A percentile compares a stretch with the other conserved stretches of the same genome.
Conservation (phyloP, 2,329 filamentous ascomycete species). For the Graphilbum fragrans region DNA sequence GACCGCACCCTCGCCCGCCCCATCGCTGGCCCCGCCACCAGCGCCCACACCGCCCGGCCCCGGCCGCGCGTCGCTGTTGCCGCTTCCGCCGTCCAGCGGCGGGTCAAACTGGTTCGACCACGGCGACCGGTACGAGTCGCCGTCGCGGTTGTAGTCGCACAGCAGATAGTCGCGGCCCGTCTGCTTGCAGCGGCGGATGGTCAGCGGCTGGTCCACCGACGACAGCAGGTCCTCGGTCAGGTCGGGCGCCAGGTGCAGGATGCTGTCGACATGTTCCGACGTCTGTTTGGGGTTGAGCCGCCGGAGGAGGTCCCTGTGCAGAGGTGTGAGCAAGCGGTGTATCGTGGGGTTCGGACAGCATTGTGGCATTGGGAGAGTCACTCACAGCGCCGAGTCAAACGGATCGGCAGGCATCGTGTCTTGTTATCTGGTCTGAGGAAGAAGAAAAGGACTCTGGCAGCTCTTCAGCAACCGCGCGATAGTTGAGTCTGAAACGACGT, state of each 20-base stretch:
- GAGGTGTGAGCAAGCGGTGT: no score
- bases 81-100: slow-evolving; percentile 52
- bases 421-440: no score
- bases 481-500: no score
- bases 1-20: slow-evolving; percentile 65
- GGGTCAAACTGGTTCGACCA: slow-evolving; percentile 99
- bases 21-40: slow-evolving; percentile 42
- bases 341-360: no score
- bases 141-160: slow-evolving; percentile 99
- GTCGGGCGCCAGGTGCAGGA: slow-evolving; percentile 79
- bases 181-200: slow-evolving; percentile 73
- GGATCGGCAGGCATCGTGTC: slow-evolving; percentile 38
- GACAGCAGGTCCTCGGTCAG: slow-evolving; percentile 96
- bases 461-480: no score
- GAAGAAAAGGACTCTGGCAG: background rate
- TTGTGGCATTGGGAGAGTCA: slow-evolving; percentile 1
- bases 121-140: slow-evolving; percentile 93
- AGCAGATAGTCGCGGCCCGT: slow-evolving; percentile 91
- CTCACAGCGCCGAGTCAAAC: slow-evolving; percentile 68
- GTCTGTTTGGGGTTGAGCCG: slow-evolving; percentile 94
- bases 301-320: slow-evolving; percentile 80
- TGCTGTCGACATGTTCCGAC: slow-evolving; percentile 71
- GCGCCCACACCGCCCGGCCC: slow-evolving; percentile 35
- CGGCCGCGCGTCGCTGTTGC: slow-evolving; percentile 29
- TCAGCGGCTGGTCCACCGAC: slow-evolving; percentile 91